Evolutionary conservation across 2,329 filamentous ascomycete species (phyloP).

Genomic region (Colletotrichum destructivum): DNA sequence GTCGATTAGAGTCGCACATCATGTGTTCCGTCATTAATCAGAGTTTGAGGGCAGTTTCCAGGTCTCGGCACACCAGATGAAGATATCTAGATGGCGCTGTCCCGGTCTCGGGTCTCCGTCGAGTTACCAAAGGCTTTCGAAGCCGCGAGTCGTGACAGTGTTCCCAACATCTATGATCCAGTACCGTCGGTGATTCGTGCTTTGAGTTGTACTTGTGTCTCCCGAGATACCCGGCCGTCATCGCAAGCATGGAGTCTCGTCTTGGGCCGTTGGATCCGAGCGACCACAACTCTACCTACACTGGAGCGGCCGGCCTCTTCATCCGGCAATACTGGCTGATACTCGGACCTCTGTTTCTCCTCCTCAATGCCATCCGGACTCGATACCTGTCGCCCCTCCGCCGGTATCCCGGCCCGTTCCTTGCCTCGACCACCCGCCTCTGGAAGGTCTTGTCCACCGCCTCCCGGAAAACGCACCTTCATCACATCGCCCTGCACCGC

Average conservation of each 20-base stretch:
- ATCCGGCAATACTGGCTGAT: slow-evolving; percentile 56
- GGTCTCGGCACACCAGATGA: background rate
- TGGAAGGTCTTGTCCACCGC: slow-evolving; percentile 60
- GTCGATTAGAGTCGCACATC: background rate
- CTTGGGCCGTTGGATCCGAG: no score
- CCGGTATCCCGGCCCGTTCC: slow-evolving; percentile 79
- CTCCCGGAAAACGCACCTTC: slow-evolving; percentile 57
- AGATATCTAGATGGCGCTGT: slow-evolving; percentile 8
- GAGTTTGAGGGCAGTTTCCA: background rate
- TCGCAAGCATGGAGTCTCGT: no score
- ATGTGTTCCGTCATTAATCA: slow-evolving; percentile 1
- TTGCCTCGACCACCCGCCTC: slow-evolving; percentile 68
- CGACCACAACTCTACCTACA: background rate
- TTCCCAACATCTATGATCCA: no score
- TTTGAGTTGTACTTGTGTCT: no score
- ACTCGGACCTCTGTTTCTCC: slow-evolving; percentile 45
- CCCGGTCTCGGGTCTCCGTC: no score
- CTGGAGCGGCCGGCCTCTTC: background rate
- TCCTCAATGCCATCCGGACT: slow-evolving; percentile 14
- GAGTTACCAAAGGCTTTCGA: no score
- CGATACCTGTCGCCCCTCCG: slow-evolving; percentile 58
- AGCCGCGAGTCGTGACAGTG: no score
- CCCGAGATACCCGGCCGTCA: no score
- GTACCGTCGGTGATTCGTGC: no score
- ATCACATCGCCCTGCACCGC: slow-evolving; percentile 59